These are phyloP conservation scores for Viridothelium virens DNA, from an alignment of 495 filamentous ascomycete genomes.

Conservation along the genomic window DNA sequence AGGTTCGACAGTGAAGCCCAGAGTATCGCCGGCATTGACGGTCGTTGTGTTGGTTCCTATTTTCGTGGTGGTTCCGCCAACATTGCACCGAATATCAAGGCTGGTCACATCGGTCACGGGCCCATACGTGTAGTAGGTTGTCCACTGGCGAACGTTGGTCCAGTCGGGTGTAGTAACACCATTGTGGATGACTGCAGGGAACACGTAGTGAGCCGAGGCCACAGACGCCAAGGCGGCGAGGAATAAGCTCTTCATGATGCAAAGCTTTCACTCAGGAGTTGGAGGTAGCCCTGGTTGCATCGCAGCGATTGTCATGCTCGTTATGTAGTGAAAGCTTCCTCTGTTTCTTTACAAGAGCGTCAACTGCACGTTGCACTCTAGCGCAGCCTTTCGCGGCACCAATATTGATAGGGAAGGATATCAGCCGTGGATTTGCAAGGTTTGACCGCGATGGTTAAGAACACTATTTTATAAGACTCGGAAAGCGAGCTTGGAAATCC, in stretches of 20 bases:
- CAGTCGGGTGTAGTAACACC: slow-evolving; percentile 2
- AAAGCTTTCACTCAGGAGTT: background rate
- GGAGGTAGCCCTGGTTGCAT: background rate
- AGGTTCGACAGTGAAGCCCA: slow-evolving; percentile 3
- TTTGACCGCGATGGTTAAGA: background rate
- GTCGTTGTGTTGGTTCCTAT: slow-evolving; percentile 11
- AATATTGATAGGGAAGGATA: background rate
- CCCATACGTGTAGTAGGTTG: slow-evolving; percentile 4
- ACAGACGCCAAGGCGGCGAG: slow-evolving; percentile 6
- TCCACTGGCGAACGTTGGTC: slow-evolving; percentile 6
- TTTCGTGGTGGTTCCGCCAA: background rate
- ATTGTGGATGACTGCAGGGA: slow-evolving; percentile 5
- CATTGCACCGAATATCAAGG: slow-evolving; percentile 11
- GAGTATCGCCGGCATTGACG: slow-evolving; percentile 2
- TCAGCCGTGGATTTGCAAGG: background rate
- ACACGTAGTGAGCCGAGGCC: slow-evolving; percentile 5
- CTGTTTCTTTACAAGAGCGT: background rate
- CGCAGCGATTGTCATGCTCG: background rate
- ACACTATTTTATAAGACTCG: background rate
- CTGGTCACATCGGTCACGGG: slow-evolving; percentile 7
- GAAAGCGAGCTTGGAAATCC: background rate
- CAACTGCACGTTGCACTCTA: background rate
- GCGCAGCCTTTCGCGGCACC: background rate
- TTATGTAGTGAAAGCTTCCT: background rate
- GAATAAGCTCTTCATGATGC: slow-evolving; percentile 2